Evolutionary conservation across 2,329 filamentous ascomycete species (phyloP).

Genomic region (Gyromitra esculenta): DNA sequence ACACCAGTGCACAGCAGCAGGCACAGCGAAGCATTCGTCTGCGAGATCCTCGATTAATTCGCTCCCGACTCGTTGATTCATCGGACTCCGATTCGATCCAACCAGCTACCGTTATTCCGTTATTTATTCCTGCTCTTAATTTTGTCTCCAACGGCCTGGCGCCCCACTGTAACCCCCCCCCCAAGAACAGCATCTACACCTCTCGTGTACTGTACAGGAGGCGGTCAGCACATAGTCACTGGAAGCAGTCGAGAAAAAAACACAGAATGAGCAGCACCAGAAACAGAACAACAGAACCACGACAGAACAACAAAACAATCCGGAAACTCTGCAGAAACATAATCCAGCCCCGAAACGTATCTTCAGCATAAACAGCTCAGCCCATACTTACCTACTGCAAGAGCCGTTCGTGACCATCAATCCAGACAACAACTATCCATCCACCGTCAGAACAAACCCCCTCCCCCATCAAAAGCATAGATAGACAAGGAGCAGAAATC

Average conservation of each 20-base stretch:
- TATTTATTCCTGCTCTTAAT: constrained; percentile 40
- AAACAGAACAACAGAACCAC: constrained; percentile 29
- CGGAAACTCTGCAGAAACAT: constrained; percentile 47
- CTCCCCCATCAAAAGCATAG: constrained; percentile 36
- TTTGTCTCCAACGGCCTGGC: constrained; percentile 34
- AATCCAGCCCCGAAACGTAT: constrained; percentile 44
- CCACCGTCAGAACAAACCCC: constrained; percentile 36
- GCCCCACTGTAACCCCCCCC: background rate
- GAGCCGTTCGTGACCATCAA: constrained; percentile 45
- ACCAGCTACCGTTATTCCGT: constrained; percentile 33
- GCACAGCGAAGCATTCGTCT: constrained; percentile 44
- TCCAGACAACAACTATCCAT: constrained; percentile 18
- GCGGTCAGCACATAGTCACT: constrained; percentile 34
- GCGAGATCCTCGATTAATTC: constrained; percentile 51
- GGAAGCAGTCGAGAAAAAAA: background rate
- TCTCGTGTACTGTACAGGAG: constrained; percentile 3
- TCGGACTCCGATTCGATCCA: constrained; percentile 48
- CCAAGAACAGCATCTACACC: constrained; percentile 22
- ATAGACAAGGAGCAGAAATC: constrained; percentile 11
- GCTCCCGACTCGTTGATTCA: constrained; percentile 44
- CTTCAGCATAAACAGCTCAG: constrained; percentile 50
- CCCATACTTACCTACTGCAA: constrained; percentile 39
- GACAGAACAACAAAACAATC: constrained; percentile 9
- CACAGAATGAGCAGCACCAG: constrained; percentile 9
- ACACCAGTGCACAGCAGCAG: constrained; percentile 40